These are phyloP conservation scores for Oropetium thomaeum DNA, from an alignment of 176 grass and related monocot species.

Conservation along the genomic window DNA sequence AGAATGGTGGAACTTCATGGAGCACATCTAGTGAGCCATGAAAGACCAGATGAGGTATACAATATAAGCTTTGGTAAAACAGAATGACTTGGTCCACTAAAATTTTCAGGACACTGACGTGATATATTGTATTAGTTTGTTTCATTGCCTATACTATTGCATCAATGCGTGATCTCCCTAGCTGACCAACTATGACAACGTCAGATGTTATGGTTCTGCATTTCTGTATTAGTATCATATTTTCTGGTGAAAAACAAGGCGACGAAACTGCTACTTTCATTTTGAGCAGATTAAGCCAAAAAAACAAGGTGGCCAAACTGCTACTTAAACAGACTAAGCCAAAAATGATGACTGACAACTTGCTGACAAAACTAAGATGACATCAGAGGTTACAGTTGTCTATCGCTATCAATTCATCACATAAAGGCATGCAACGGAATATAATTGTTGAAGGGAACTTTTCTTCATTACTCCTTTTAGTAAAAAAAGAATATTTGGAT, in stretches of 20 bases:
- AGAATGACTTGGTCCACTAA: neutral
- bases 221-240: neutral
- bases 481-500: neutral
- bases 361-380: neutral
- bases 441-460: neutral
- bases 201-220: neutral
- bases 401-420: neutral
- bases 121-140: neutral
- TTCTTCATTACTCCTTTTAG: neutral
- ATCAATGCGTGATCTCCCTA: neutral
- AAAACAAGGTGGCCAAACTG: neutral
- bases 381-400: neutral
- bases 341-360: neutral
- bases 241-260: neutral
- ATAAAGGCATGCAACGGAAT: neutral
- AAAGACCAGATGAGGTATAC: constrained; percentile 90
- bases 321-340: neutral
- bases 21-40: constrained; percentile 95
- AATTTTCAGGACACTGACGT: neutral
- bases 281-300: neutral
- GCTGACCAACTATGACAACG: neutral
- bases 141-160: neutral
- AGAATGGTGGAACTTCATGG: constrained; percentile 96
- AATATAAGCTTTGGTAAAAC: neutral
- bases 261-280: neutral